Conservation (phyloP, 2,329 filamentous ascomycete genomes). For the Cyanodermella asteris region DNA sequence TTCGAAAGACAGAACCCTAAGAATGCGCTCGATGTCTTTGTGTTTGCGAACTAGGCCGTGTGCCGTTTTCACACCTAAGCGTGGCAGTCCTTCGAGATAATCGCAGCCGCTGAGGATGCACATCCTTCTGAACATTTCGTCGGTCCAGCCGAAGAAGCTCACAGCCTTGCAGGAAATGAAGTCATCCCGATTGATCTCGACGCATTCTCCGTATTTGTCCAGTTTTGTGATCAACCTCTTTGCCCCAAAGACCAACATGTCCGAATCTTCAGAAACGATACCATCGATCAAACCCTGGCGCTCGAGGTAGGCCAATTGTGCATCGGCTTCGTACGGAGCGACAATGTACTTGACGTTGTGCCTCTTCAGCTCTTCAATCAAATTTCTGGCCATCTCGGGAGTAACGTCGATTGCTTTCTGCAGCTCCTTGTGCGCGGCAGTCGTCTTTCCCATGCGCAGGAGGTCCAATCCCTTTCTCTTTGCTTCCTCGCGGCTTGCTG, state of each 20-base stretch:
- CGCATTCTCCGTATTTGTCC: conserved; percentile 77
- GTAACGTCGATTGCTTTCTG: conserved; percentile 94
- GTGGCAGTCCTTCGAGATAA: conserved; percentile 68
- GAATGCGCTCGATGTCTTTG: conserved; percentile 62
- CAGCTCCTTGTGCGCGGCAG: conserved; percentile 64
- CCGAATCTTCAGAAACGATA: conserved; percentile 90
- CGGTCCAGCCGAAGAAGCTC: conserved; percentile 77
- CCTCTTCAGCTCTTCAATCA: conserved; percentile 82
- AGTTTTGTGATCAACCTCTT: conserved; percentile 81
- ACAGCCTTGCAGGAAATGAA: conserved; percentile 78
- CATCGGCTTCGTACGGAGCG: conserved; percentile 90
- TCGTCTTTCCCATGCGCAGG: conserved; percentile 55
- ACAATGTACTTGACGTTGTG: conserved; percentile 68
- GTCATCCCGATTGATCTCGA: conserved; percentile 75
- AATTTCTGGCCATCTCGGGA: conserved; percentile 74
- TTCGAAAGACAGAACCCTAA: conserved; percentile 72
- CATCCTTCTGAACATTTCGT: conserved; percentile 81
- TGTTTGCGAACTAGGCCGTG: conserved; percentile 78
- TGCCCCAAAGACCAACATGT: conserved; percentile 84
- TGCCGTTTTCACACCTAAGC: conserved; percentile 81
- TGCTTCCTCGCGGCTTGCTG: conserved; percentile 54
- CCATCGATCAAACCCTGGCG: conserved; percentile 62
- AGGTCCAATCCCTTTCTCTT: conserved; percentile 56
- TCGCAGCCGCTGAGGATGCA: conserved; percentile 92
- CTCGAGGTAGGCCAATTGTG: conserved; percentile 90